Conservation (phyloP, 2,329 filamentous ascomycete genomes). For the Chaetomiaceae sp. region DNA sequence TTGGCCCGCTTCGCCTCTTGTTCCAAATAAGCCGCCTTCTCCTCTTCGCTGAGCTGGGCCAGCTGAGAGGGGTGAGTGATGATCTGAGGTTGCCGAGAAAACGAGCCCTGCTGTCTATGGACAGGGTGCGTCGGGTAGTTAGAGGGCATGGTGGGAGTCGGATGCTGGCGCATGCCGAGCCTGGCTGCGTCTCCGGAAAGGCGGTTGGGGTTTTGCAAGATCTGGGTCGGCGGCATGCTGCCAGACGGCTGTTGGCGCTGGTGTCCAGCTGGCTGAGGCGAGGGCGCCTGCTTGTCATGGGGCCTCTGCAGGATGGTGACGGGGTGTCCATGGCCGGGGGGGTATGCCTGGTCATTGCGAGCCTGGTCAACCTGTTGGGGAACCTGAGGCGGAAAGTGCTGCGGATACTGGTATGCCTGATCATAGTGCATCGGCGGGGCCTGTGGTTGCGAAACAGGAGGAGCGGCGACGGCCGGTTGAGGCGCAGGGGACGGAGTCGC, state of each 20-base stretch:
- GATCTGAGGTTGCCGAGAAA: slow-evolving; percentile 49
- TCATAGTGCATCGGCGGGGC: slow-evolving; percentile 26
- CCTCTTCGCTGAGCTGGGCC: slow-evolving; percentile 73
- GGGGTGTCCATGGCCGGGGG: slow-evolving; percentile 42
- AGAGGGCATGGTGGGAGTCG: slow-evolving; percentile 28
- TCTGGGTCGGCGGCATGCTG: slow-evolving; percentile 63
- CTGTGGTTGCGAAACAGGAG: slow-evolving; percentile 30
- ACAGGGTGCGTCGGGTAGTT: slow-evolving; percentile 28
- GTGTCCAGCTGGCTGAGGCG: slow-evolving; percentile 30
- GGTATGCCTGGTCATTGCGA: slow-evolving; percentile 26
- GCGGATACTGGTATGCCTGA: slow-evolving; percentile 23
- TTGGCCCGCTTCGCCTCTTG: slow-evolving; percentile 95
- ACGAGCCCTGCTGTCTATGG: slow-evolving; percentile 51
- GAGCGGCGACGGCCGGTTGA: not conserved
- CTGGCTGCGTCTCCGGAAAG: slow-evolving; percentile 46
- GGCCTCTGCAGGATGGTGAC: slow-evolving; percentile 55
- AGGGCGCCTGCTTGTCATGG: slow-evolving; percentile 39
- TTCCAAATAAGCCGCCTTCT: slow-evolving; percentile 76
- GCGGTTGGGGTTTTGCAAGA: slow-evolving; percentile 74
- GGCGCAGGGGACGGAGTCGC: slow-evolving; percentile 30
- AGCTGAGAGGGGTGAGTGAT: slow-evolving; percentile 66
- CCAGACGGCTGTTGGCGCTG: slow-evolving; percentile 30
- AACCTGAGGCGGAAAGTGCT: slow-evolving; percentile 22
- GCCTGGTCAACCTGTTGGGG: slow-evolving; percentile 15
- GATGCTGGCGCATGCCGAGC: slow-evolving; percentile 32